Percentiles rank a stretch among this genome's conserved stretches.
Evolutionary conservation across 2,329 filamentous ascomycete genomes (phyloP).

Genomic region (Claviceps purpurea): DNA sequence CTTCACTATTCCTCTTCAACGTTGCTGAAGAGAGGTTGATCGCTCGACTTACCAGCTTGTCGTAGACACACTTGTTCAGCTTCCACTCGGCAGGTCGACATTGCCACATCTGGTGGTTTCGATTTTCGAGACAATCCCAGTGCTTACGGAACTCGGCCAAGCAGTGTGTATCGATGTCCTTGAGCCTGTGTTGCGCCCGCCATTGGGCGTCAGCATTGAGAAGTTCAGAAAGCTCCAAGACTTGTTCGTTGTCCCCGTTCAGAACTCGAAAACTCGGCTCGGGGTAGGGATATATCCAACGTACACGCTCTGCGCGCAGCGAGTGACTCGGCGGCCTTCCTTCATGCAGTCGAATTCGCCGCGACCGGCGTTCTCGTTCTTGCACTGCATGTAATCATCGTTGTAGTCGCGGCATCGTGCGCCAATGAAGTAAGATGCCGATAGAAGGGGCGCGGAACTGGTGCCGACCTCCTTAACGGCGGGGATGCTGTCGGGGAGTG

Average conservation of each 20-base stretch:
- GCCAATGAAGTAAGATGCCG: slow-evolving; percentile 92
- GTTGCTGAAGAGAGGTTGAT: background rate
- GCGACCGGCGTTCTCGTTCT: slow-evolving; percentile 79
- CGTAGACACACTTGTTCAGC: slow-evolving; percentile 89
- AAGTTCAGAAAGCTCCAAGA: background rate
- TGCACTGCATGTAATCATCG: slow-evolving; percentile 99
- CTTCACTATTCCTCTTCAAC: too few species aligned
- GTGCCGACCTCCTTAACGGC: slow-evolving; percentile 87
- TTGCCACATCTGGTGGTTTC: slow-evolving; percentile 96
- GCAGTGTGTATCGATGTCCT: slow-evolving; percentile 93
- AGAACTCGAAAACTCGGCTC: background rate
- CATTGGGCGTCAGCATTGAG: slow-evolving; percentile 3
- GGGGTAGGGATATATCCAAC: slow-evolving; percentile 22
- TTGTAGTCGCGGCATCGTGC: slow-evolving; percentile 91
- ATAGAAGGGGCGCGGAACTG: slow-evolving; percentile 82
- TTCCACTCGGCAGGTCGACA: slow-evolving; percentile 79
- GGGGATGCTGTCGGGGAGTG: slow-evolving; percentile 82
- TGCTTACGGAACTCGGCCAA: slow-evolving; percentile 81
- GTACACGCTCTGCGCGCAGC: slow-evolving; percentile 93
- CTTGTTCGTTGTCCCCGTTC: background rate
- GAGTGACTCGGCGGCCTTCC: slow-evolving; percentile 90
- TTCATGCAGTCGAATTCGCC: slow-evolving; percentile 92
- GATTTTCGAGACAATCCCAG: slow-evolving; percentile 91
- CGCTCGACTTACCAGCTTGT: slow-evolving; percentile 65
- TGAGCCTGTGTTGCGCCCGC: slow-evolving; percentile 43